phyloP scores from a whole-genome alignment of 2,329 filamentous ascomycete genomes.

The Aspergillus pseudoglaucus region DNA sequence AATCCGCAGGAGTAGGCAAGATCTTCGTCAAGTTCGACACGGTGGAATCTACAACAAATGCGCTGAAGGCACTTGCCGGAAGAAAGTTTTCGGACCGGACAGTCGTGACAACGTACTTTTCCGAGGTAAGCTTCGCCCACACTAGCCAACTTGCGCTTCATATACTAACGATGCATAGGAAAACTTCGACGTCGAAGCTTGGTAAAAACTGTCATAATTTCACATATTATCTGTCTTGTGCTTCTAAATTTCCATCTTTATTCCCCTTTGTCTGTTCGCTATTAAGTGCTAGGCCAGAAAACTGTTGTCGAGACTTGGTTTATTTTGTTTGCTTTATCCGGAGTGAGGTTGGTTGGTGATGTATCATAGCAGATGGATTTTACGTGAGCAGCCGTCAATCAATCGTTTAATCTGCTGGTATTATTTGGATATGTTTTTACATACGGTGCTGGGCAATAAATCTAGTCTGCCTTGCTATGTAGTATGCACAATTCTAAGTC shows the following conservation, averaged over 20 bases:
- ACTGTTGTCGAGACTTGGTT: slow-evolving; percentile 1
- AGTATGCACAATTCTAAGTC: no score
- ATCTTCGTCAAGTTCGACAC: slow-evolving; percentile 93
- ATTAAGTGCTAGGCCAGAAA: background rate
- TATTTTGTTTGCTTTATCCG: background rate
- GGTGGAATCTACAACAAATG: slow-evolving; percentile 70
- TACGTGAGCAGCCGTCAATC: background rate
- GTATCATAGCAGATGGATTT: slow-evolving; percentile 1
- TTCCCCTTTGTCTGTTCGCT: background rate
- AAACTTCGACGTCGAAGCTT: slow-evolving; percentile 87
- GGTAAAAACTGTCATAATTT: slow-evolving; percentile 49
- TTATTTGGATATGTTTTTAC: background rate
- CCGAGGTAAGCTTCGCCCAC: slow-evolving; percentile 59
- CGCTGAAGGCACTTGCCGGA: slow-evolving; percentile 81
- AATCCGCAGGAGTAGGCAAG: slow-evolving; percentile 88
- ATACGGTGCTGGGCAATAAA: no score
- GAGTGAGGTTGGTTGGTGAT: background rate
- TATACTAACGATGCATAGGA: slow-evolving; percentile 49
- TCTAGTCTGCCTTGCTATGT: no score
- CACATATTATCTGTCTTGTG: background rate
- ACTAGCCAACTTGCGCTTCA: background rate
- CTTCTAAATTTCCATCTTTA: background rate
- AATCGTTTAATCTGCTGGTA: background rate
- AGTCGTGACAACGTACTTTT: slow-evolving; percentile 93
- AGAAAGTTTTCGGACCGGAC: slow-evolving; percentile 95